Base-by-base conservation (phyloP, 2,329 filamentous ascomycete genomes). In the Diaporthe longicolla region DNA sequence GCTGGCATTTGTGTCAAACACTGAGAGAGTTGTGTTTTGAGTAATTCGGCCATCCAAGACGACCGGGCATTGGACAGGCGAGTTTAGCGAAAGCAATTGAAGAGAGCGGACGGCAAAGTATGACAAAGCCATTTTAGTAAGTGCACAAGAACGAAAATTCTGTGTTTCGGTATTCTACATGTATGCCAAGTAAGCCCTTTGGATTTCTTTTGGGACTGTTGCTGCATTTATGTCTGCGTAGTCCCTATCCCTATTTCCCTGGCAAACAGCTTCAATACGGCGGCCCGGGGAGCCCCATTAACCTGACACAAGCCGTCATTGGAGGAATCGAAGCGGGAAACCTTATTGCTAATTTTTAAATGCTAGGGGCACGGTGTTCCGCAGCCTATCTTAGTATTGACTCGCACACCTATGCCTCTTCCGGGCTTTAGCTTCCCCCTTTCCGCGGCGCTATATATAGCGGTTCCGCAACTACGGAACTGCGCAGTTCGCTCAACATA, bases 51-150 rank as follows among this genome's bases (percentile, higher is more conserved):
- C 63, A 52, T 66, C 63, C 15, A 66, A 8, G 0, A 66, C 63
- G 1, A 66, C 45, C 8, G 63, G 63, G 32, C 63, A 66, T 37
- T 66, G 45, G n/a, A 52, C 63, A 4, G 61, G 43, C 10, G 45
- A 24, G 19, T 35, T 65, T 13, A 65, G 19, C 11, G 40, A 50
- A n/a, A 65, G 61, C 1, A 65, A 21, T 37, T 52, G 43, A n/a
- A 70, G 37, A 57, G 48, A 55, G 35, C 66, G 50, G 50, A 57
- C 66, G 50, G 66, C 66, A 57, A 70, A 45, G 24, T 70, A 55
- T n/a, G 37, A 70, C 50, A 57, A 29, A 70, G 66, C 50, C 52
- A 70, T 70, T 40, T 45, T 4, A 3, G 10, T 26, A 5, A 45
- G 19, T 45, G 66, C n/a, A 45, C 45, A 8, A 24, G 50, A 70